phyloP scores from a whole-genome alignment of 345 rosid genomes.

The Salix koriyanagi region DNA sequence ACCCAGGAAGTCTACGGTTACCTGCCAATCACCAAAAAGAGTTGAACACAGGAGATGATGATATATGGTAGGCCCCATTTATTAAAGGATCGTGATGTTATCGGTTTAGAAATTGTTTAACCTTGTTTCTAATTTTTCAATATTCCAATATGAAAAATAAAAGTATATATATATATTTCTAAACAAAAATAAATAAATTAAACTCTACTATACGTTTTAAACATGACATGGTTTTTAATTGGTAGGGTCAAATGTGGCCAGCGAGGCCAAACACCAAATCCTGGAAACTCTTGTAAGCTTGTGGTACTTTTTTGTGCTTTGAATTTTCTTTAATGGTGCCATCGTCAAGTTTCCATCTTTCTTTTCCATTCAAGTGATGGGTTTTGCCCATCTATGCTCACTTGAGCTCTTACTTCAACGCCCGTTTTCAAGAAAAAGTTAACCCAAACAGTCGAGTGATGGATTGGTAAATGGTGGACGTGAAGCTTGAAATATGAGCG shows the following conservation, averaged over 20 bases:
- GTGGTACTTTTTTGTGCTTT: not conserved
- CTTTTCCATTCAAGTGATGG: too few relatives aligned
- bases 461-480: too few relatives aligned
- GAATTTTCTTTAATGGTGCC: not conserved
- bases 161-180: too few relatives aligned
- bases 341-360: not conserved
- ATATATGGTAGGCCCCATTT: constrained; percentile 30
- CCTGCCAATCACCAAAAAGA: not conserved
- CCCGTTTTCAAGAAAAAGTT: too few relatives aligned
- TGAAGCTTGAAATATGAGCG: too few relatives aligned
- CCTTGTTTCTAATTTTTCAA: too few relatives aligned
- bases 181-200: too few relatives aligned
- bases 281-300: not conserved
- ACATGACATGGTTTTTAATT: not conserved
- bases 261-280: constrained; percentile 6
- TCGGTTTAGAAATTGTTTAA: not conserved
- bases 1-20: constrained; percentile 24
- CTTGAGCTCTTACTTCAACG: too few relatives aligned
- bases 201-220: too few relatives aligned
- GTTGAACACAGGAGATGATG: constrained; percentile 14
- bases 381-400: too few relatives aligned
- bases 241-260: constrained; percentile 25
- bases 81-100: constrained; percentile 12
- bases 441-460: too few relatives aligned
- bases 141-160: too few relatives aligned